phyloP scores from a whole-genome alignment of 2,329 filamentous ascomycete genomes.

The Fusarium praegraminearum region DNA sequence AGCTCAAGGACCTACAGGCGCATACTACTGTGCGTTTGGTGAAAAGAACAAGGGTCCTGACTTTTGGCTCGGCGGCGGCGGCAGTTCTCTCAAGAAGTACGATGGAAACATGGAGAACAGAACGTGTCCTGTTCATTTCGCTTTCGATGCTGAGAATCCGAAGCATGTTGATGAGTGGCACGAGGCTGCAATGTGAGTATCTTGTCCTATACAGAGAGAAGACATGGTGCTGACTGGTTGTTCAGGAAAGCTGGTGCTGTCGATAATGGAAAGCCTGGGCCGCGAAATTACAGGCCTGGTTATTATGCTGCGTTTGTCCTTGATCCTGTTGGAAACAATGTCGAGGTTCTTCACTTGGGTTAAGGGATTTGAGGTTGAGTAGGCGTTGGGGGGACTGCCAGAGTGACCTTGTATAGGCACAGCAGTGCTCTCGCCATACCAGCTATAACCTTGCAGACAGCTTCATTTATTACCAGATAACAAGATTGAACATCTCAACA shows the following conservation, averaged over 20 bases:
- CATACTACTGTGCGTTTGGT: slow-evolving; percentile 43
- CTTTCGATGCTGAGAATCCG: slow-evolving; percentile 35
- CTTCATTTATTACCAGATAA: not conserved
- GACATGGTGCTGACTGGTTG: not conserved
- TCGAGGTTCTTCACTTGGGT: slow-evolving; percentile 57
- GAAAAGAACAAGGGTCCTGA: slow-evolving; percentile 30
- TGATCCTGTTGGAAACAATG: slow-evolving; percentile 65
- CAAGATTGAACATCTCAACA: not conserved
- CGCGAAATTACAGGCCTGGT: slow-evolving; percentile 57
- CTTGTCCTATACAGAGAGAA: fast-evolving
- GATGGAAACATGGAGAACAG: slow-evolving; percentile 40
- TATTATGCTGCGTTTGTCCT: slow-evolving; percentile 66
- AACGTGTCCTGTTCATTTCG: slow-evolving; percentile 40
- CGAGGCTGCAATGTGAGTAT: slow-evolving; percentile 44
- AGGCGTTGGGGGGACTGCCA: not conserved
- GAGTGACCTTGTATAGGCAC: too few relatives aligned
- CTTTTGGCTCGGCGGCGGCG: slow-evolving; percentile 46
- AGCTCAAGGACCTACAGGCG: slow-evolving; percentile 8
- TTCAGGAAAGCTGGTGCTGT: slow-evolving; percentile 57
- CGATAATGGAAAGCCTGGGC: slow-evolving; percentile 63
- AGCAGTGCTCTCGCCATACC: not conserved
- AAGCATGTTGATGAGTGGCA: slow-evolving; percentile 45
- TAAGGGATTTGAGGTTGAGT: not conserved
- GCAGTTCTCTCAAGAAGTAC: slow-evolving; percentile 37
- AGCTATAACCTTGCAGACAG: not conserved